Conservation (phyloP, 2,329 filamentous ascomycete genomes). For the Thelonectria discophora region DNA sequence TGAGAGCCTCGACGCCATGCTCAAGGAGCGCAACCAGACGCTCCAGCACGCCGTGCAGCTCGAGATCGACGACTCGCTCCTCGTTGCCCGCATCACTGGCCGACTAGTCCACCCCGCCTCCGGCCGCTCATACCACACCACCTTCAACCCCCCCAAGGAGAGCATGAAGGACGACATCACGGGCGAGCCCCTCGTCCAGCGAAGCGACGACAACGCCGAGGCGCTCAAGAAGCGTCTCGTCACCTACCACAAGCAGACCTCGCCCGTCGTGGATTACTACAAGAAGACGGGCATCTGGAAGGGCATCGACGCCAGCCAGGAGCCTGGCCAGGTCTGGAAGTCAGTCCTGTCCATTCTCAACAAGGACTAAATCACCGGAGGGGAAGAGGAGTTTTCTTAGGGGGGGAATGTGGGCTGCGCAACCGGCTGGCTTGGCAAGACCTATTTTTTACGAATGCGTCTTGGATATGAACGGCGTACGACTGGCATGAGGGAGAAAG, state of each 20-base stretch:
- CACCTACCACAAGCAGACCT: conserved; percentile 94
- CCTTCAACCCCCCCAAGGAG: conserved; percentile 97
- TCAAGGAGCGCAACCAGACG: conserved; percentile 77
- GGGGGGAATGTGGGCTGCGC: conserved; percentile 7
- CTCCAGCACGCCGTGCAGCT: conserved; percentile 97
- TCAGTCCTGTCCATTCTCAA: conserved; percentile 86
- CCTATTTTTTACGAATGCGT: conserved; percentile 18
- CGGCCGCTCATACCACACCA: conserved; percentile 95
- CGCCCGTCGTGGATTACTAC: conserved; percentile 95
- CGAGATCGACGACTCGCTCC: conserved; percentile 92
- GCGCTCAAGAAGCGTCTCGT: conserved; percentile 92
- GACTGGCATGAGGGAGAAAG: conserved; percentile 30
- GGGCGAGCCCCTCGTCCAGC: conserved; percentile 94
- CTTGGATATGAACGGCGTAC: conserved; percentile 42
- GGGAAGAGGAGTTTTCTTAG: background rate
- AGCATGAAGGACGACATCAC: conserved; percentile 96
- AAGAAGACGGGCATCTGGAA: conserved; percentile 97
- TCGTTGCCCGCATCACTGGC: conserved; percentile 95
- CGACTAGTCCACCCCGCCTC: conserved; percentile 95
- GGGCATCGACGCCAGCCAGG: conserved; percentile 93
- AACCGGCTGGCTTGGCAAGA: conserved; percentile 1
- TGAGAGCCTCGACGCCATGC: conserved; percentile 93
- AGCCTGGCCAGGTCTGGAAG: conserved; percentile 96
- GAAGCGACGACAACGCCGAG: conserved; percentile 95
- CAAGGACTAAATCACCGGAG: conserved; percentile 39